Base-by-base conservation (phyloP, 805 yeast species). In the Candida pseudofarinosa region DNA sequence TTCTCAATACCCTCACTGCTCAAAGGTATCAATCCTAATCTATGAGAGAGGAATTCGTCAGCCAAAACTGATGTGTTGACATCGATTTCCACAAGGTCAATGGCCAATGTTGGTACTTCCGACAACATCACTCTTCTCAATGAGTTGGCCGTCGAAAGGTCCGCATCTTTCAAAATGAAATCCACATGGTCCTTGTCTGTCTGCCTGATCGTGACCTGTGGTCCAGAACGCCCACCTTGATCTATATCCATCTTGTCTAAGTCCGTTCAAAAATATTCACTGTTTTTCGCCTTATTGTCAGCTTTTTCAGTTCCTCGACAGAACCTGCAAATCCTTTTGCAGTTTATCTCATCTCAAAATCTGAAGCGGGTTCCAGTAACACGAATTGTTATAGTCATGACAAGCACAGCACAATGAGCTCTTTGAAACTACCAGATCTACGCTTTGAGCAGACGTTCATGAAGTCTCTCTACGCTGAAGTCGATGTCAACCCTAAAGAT, bases 91-190 rank as follows among this genome's bases (percentile, higher is more conserved):
- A 93, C 99, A 48, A 91, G 78, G 59, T 93, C 99, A 45, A 93
- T 89, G 41, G 99, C 97, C 51, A 93, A 69, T 0, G 99, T 93
- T 28, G 99, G 99, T 44, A 93, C 93, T 65, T 93, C 99, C 1
- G 97, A 90, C 47, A 93, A 73, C 88, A 93, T 90, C 33, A 85
- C 81, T 62, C 99, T 76, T 54, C 99, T 78, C 32, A 93, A 53
- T 13, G 98, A 86, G 73, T 93, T 93, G 15, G 98, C 98, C 57
- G 91, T 70, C 52, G 97, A 79, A 46, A 93, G 65, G 60, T 91
- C 97, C 28, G 89, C 90, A 58, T 89, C 88, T 36, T 87, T 78
- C 43, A 93, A 66, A 32, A 91, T 88, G 58, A 93, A 85, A 63
- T 93, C 96, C 48, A 93, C 97, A 57, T 81, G 85, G 58, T 91